Conservation (phyloP, 192 early-diverging fungal species). For the Mortierella alpina region DNA sequence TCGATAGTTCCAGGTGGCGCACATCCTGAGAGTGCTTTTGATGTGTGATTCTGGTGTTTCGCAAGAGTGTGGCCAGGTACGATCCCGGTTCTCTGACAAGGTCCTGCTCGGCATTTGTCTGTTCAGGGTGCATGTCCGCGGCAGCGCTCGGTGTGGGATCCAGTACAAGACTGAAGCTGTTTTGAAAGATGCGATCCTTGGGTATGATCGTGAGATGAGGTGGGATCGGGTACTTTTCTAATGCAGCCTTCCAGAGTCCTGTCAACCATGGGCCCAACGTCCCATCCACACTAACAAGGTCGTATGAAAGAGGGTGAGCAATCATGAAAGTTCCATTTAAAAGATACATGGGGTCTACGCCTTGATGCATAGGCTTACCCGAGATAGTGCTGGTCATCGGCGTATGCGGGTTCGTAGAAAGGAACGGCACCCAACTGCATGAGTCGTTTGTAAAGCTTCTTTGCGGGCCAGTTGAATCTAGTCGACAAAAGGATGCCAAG, state of each 20-base stretch:
- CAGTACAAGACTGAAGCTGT: slow-evolving; percentile 33
- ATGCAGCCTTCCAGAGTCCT: slow-evolving; percentile 76
- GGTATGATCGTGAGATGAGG: slow-evolving; percentile 63
- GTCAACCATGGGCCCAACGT: slow-evolving; percentile 90
- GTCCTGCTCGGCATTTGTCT: slow-evolving; percentile 26
- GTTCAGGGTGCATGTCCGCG: too few relatives aligned
- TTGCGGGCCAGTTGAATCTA: slow-evolving; percentile 94
- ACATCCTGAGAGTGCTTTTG: slow-evolving; percentile 93
- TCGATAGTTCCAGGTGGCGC: slow-evolving; percentile 77
- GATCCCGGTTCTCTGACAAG: slow-evolving; percentile 41
- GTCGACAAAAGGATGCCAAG: not conserved
- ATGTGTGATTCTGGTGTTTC: slow-evolving; percentile 79
- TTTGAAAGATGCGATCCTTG: slow-evolving; percentile 57
- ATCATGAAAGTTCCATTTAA: not conserved
- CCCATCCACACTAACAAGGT: slow-evolving; percentile 74
- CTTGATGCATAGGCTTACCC: slow-evolving; percentile 61
- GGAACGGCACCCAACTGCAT: slow-evolving; percentile 84
- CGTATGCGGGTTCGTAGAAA: slow-evolving; percentile 80
- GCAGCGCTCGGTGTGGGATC: not conserved
- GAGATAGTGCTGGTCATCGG: slow-evolving; percentile 96
- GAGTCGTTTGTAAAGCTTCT: slow-evolving; percentile 89
- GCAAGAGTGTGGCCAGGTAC: slow-evolving; percentile 53
- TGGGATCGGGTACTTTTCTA: slow-evolving; percentile 72
- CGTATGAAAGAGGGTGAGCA: not conserved
- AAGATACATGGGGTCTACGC: not conserved